Conservation (phyloP, 148 eudicot species). For the Rhododendron simsii region DNA sequence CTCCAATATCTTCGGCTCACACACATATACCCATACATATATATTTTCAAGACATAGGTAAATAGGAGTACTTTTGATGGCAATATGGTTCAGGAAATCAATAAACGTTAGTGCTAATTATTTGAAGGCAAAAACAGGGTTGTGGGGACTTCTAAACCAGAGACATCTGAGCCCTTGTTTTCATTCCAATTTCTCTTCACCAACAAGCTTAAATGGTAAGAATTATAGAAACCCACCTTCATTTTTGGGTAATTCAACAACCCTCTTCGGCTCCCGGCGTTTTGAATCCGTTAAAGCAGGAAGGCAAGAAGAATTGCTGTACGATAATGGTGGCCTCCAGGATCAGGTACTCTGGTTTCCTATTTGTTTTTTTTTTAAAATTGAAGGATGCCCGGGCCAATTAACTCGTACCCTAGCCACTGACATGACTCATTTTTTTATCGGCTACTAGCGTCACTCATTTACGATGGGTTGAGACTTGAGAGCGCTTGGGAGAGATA, state of each 20-base stretch:
- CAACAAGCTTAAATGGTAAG: background rate
- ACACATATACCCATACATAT: background rate
- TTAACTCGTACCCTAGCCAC: too few species aligned
- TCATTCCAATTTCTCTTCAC: background rate
- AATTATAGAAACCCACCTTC: slow-evolving; percentile 5
- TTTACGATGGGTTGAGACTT: too few species aligned
- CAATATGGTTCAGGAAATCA: slow-evolving; percentile 30
- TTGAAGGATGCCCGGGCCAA: background rate
- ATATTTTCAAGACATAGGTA: too few species aligned
- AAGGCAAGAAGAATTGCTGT: slow-evolving; percentile 18
- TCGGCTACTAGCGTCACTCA: too few species aligned
- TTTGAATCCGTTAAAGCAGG: slow-evolving; percentile 30
- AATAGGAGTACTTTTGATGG: slow-evolving; percentile 15
- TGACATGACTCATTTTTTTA: background rate
- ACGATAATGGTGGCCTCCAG: slow-evolving; percentile 3
- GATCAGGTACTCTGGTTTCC: slow-evolving; percentile 22
- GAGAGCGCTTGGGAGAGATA: too few species aligned
- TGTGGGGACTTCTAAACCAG: background rate
- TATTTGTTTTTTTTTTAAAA: background rate
- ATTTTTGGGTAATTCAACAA: slow-evolving; percentile 3
- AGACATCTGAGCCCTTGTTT: background rate
- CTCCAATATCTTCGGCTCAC: background rate
- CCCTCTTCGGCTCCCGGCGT: slow-evolving; percentile 14
- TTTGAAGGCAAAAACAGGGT: background rate
- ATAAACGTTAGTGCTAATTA: slow-evolving; percentile 5